Base-by-base conservation (phyloP, 176 grass and related monocot genomes). In the Avena eriantha region DNA sequence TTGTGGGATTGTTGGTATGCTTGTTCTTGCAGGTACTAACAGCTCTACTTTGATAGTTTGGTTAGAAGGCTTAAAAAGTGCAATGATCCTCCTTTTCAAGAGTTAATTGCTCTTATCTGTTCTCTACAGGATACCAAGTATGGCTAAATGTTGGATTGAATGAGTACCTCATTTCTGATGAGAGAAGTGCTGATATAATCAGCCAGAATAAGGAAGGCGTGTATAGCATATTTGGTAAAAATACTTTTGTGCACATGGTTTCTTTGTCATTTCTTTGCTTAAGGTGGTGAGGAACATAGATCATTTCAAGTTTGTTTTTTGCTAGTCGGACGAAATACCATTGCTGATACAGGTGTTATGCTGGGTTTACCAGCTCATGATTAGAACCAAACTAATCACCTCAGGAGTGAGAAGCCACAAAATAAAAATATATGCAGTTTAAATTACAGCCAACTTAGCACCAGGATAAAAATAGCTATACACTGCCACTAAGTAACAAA, bases 161-260 rank as follows among this genome's bases (percentile, higher is more conserved):
- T 58, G 77, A 89, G 33, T 96, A 96, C 70, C 91, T 95, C 84
- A 91, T 89, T 82, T 94, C 96, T 76, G 87, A 89, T 90, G 85
- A 94, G 93, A 98, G 92, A 84, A 87, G 23, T 33, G 45, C 81
- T 80, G 81, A 88, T 87, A 87, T 98, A 69, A 88, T 95, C 76
- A 92, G 93, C 85, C 90, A 94, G 81, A 98, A 98, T 84, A 98
- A 95, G 70, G 96, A 98, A 85, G 93, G 96, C 14, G 9, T 98
- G 81, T 98, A 92, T 75, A 98, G 93, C 89, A 92, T 98, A 86
- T 90, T 94, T 88, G 92, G 92, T 98, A 92, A 89, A 83, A 65
- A 39, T 50, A 41, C 23, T 8, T 58, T 51, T 60, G 21, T 77
- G 64, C 7, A 39, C 58, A 18, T 84, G 3, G 11, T 76, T 57